Evolutionary conservation across 2,329 filamentous ascomycete species (phyloP).

Genomic region (Fusarium continuum): DNA sequence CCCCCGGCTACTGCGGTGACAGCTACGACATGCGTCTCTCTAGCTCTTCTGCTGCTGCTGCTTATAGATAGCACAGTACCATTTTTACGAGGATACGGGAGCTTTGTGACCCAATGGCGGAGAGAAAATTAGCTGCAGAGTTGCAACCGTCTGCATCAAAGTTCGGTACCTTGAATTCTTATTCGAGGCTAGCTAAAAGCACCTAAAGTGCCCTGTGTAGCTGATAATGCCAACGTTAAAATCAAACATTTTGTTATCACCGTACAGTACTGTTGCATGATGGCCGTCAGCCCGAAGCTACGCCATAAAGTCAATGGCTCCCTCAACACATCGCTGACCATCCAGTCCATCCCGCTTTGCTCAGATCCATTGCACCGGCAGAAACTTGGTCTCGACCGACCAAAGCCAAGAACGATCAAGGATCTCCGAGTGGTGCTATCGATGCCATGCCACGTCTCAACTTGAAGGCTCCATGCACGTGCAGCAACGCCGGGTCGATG

Average conservation of each 20-base stretch:
- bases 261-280: no score
- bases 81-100: slow-evolving; percentile 29
- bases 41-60: slow-evolving; percentile 1
- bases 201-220: slow-evolving; percentile 1
- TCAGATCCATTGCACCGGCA: neutral
- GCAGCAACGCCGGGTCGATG: slow-evolving; percentile 17
- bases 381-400: slow-evolving; percentile 8
- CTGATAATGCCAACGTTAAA: slow-evolving; percentile 6
- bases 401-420: slow-evolving; percentile 14
- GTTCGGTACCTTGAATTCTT: slow-evolving; percentile 24
- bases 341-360: slow-evolving; percentile 10
- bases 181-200: slow-evolving; percentile 12
- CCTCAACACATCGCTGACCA: neutral
- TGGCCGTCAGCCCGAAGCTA: slow-evolving; percentile 11
- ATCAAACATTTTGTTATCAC: no score
- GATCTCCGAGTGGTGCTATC: slow-evolving; percentile 17
- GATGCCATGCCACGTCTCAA: slow-evolving; percentile 31
- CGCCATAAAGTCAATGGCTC: slow-evolving; percentile 28
- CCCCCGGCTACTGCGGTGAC: slow-evolving; percentile 34
- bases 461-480: slow-evolving; percentile 15
- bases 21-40: slow-evolving; percentile 32
- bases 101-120: slow-evolving; percentile 19
- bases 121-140: slow-evolving; percentile 6
- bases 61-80: no score
- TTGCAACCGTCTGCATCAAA: slow-evolving; percentile 17